A percentile compares a stretch with the other conserved stretches of the same genome.
These are phyloP conservation scores for Paecilomyces variotii DNA, from an alignment of 2,329 filamentous ascomycete species.

Conservation along the genomic window DNA sequence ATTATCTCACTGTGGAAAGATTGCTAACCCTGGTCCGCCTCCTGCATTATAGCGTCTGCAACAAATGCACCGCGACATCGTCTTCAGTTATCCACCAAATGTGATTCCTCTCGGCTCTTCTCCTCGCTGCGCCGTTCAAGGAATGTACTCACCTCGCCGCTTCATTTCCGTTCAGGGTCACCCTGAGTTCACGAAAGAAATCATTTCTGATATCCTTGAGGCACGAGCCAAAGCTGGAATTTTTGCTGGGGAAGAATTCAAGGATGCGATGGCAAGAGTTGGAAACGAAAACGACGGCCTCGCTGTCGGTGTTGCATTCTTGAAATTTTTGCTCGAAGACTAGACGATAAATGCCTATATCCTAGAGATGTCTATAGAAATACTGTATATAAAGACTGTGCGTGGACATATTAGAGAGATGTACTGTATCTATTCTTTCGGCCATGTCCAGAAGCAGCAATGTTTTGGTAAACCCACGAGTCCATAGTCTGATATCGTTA, in stretches of 20 bases:
- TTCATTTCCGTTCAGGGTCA: conserved; percentile 78
- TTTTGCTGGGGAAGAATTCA: conserved; percentile 60
- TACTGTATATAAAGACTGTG: background rate
- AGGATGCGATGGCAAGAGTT: conserved; percentile 60
- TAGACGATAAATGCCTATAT: conserved; percentile 3
- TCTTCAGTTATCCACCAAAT: conserved; percentile 54
- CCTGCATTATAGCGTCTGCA: conserved; percentile 44
- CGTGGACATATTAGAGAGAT: conserved; percentile 3
- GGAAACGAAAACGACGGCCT: conserved; percentile 68
- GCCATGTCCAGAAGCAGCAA: background rate
- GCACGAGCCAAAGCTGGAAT: conserved; percentile 58
- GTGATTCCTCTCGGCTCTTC: conserved; percentile 59
- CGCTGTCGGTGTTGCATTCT: conserved; percentile 62
- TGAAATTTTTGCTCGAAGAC: conserved; percentile 63
- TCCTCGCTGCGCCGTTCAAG: conserved; percentile 64
- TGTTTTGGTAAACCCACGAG: background rate
- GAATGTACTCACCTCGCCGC: conserved; percentile 60
- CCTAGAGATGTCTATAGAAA: background rate
- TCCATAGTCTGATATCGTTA: background rate
- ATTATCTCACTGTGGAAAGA: conserved; percentile 1
- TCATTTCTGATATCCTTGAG: conserved; percentile 54
- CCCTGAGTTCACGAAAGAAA: conserved; percentile 69
- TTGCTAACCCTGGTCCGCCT: background rate
- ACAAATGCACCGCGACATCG: conserved; percentile 80
- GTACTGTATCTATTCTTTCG: background rate